Percentiles rank a stretch among this genome's conserved stretches.
Evolutionary conservation across 768 basidiomycete species (phyloP).

Genomic region (Lanmaoa pseudosensibilis): DNA sequence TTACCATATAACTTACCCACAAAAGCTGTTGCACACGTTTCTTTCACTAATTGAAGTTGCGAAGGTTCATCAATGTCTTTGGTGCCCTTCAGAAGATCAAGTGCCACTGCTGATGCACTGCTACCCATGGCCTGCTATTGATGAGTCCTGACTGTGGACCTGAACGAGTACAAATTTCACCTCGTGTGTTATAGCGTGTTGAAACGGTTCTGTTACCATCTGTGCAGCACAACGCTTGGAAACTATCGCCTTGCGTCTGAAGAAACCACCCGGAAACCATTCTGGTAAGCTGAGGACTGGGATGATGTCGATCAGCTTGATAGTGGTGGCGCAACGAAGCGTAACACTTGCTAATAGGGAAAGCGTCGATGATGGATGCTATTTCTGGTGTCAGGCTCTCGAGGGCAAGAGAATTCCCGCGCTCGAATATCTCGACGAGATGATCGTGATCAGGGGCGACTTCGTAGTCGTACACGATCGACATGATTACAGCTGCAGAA

Average conservation of each 20-base stretch:
- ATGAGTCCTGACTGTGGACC: neutral
- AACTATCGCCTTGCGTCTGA: conserved; percentile 25
- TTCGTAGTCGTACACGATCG: conserved; percentile 42
- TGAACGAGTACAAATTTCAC: neutral
- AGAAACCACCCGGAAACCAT: conserved; percentile 26
- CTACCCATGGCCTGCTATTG: conserved; percentile 11
- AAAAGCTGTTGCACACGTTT: conserved; percentile 11
- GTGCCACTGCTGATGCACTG: conserved; percentile 12
- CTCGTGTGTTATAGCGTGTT: conserved; percentile 13
- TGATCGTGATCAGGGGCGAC: conserved; percentile 37
- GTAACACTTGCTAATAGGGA: conserved; percentile 22
- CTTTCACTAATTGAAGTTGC: conserved; percentile 12
- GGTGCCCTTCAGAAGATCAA: conserved; percentile 6
- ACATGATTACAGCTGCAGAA: conserved; percentile 38
- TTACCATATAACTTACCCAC: conserved; percentile 13
- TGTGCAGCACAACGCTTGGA: conserved; percentile 3
- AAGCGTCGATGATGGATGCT: conserved; percentile 17
- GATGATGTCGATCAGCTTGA: neutral
- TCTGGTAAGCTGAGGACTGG: conserved; percentile 25
- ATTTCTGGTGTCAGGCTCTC: conserved; percentile 16
- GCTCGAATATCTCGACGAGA: conserved; percentile 39
- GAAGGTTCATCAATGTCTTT: conserved; percentile 4
- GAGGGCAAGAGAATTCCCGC: conserved; percentile 24
- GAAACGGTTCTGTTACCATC: conserved; percentile 20
- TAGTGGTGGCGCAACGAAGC: no score